These are phyloP conservation scores for Pseudogymnoascus sp. DNA, from an alignment of 2,329 filamentous ascomycete species.

Conservation along the genomic window DNA sequence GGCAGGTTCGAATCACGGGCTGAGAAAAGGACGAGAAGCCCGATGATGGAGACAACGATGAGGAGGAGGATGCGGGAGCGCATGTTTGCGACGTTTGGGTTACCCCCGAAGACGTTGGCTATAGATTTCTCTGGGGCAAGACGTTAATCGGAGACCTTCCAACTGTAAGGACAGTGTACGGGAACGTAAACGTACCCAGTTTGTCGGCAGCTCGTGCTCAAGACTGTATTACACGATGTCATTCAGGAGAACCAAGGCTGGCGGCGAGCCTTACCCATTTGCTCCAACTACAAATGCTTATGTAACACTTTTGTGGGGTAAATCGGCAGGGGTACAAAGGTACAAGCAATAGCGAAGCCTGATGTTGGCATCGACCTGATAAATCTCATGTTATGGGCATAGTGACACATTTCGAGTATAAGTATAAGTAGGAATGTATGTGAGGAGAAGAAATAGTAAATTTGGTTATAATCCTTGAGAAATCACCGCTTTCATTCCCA, in stretches of 20 bases:
- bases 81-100: slow-evolving; percentile 1
- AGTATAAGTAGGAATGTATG: too few relatives aligned
- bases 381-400: too few relatives aligned
- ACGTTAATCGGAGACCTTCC: not conserved
- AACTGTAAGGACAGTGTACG: not conserved
- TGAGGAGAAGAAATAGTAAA: not conserved
- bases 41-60: not conserved
- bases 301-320: not conserved
- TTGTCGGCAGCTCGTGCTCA: not conserved
- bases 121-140: not conserved
- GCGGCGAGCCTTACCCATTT: not conserved
- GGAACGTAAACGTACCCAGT: not conserved
- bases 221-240: not conserved
- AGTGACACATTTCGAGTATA: too few relatives aligned
- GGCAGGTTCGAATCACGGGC: not conserved
- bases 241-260: slow-evolving; percentile 4
- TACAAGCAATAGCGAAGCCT: not conserved
- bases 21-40: not conserved
- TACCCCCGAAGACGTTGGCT: not conserved
- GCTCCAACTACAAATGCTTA: not conserved
- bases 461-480: not conserved
- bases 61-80: not conserved
- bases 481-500: not conserved
- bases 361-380: too few relatives aligned
- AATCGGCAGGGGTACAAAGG: not conserved